Conservation (phyloP, 345 rosid genomes). For the Citrus trifoliata region DNA sequence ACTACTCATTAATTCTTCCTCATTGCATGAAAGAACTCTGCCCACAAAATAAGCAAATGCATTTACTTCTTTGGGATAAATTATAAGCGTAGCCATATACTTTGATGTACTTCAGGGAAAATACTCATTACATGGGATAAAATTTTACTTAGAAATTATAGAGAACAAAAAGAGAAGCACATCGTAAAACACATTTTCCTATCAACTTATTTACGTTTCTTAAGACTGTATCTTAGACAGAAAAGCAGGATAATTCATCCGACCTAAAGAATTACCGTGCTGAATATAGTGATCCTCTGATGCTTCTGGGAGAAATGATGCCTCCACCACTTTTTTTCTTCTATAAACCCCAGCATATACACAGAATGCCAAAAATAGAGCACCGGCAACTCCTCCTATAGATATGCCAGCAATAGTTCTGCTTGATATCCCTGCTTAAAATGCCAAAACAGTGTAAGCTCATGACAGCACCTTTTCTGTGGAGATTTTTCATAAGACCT, state of each 20-base stretch:
- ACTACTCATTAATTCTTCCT: background rate
- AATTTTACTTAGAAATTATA: no score
- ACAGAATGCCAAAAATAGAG: conserved; percentile 16
- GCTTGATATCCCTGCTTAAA: conserved; percentile 34
- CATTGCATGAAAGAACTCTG: background rate
- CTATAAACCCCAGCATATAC: conserved; percentile 21
- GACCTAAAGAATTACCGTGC: conserved; percentile 18
- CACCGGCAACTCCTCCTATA: conserved; percentile 29
- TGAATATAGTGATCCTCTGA: conserved; percentile 18
- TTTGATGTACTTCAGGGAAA: no score
- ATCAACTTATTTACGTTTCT: background rate
- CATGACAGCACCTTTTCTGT: background rate
- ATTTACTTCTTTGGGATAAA: background rate
- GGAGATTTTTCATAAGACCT: background rate
- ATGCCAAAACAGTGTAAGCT: conserved; percentile 15
- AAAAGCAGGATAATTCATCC: background rate
- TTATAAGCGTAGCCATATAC: no score
- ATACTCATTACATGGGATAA: no score
- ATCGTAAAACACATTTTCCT: background rate
- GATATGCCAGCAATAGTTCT: conserved; percentile 37
- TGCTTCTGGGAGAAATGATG: conserved; percentile 21
- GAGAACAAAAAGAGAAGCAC: no score
- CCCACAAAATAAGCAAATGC: background rate
- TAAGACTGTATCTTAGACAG: background rate
- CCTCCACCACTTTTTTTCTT: conserved; percentile 20